phyloP scores from a whole-genome alignment of 139 green algal species.

The Eudorina sp. region DNA sequence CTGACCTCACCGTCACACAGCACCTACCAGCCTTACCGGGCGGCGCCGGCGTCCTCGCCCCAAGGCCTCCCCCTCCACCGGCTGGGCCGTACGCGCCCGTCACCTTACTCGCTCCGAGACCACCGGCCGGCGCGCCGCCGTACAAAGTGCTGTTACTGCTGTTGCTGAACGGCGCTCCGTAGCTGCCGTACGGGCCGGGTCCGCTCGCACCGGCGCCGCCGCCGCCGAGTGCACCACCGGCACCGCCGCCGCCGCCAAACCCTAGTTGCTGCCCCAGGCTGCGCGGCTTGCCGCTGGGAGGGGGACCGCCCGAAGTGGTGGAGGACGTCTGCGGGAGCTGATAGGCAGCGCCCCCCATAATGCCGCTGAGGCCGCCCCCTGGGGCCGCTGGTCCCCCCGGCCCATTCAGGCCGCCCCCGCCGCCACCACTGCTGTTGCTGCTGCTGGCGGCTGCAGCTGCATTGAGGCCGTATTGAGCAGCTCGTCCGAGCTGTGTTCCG shows the following conservation, averaged over 20 bases:
- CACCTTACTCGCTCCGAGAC: background rate
- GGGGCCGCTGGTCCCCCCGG: too few species aligned
- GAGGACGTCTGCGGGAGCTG: background rate
- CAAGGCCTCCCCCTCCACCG: background rate
- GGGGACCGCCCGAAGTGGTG: background rate
- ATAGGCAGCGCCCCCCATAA: too few species aligned
- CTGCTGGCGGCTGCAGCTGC: background rate
- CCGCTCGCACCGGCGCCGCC: background rate
- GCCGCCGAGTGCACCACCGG: too few species aligned
- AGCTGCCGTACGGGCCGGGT: background rate
- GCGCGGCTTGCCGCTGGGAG: background rate
- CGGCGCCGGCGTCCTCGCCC: background rate
- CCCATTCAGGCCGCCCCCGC: too few species aligned
- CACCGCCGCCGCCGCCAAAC: background rate
- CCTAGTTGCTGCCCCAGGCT: constrained; percentile 16
- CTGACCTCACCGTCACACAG: too few species aligned
- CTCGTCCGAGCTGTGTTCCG: too few species aligned
- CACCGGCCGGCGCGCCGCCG: too few species aligned
- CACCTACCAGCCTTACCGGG: background rate
- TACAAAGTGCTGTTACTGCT: background rate
- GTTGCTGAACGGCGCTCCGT: background rate
- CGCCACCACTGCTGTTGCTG: background rate
- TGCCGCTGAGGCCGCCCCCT: too few species aligned
- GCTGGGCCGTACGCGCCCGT: background rate
- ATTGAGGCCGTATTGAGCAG: background rate